Evolutionary conservation across 208 protist species (phyloP), one percentile per base, ranked within the genome.

Genomic region (Trypanosoma scelopori): DNA sequence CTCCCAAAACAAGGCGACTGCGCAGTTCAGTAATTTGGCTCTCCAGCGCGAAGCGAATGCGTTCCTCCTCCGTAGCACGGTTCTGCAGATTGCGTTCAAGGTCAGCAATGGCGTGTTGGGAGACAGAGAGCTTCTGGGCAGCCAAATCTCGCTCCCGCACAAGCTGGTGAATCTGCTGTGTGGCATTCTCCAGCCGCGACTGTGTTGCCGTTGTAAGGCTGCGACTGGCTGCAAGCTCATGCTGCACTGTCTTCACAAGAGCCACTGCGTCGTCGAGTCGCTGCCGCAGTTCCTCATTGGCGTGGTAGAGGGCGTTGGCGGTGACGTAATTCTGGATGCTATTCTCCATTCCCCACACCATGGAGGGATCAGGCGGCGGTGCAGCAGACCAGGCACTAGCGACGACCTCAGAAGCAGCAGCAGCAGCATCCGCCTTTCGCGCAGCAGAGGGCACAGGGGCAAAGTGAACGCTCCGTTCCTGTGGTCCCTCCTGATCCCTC

Each of bases 331-430:
- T 87, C 48, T 89, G 82, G 20, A 90, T 58, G 57, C 79, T 89
- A 52, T 78, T 82, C 58, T 96, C 91, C 37, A 82, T 83, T 12
- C 91, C 91, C 88, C 91, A 96, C 42, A 96, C 79, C 84, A 96
- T 88, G 1, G 82, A 73, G 0, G 88, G 91, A 62, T 96, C 91
- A 1, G 91, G 91, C 37, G 87, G 74, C 23, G 70, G 57, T 30
- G 74, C 42, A 20, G 48, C 72, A 48, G 69, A 25, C 71, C 75
- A 85, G 67, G 84, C 46, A 75, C 65, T 49, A 64, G 62, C 20
- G 65, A 55, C 32, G 35, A 63, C 65, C 22, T 42, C 39, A 23
- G 53, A 23, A 2, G 51, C 61, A 3, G 61, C 61, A 13, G 41
- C 61, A 13, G 41, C 63, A 28, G 55, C 28, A 55, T 70, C 65